Evolutionary conservation across 139 green algal genomes (phyloP), one percentile per base, ranked within the genome.

Genomic region (Tetradesmus obliquus): DNA sequence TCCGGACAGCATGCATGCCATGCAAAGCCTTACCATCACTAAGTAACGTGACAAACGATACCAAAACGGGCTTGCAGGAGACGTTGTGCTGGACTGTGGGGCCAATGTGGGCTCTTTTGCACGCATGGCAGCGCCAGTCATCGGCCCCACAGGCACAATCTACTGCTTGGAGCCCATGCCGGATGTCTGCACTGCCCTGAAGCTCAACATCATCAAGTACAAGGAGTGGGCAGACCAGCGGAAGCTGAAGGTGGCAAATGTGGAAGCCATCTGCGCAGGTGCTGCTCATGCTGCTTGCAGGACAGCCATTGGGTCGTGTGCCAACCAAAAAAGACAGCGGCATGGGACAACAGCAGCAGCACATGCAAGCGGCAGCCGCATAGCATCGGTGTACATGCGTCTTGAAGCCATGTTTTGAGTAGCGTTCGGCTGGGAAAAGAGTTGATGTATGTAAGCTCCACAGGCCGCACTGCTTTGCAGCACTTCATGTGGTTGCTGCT

Each of bases 61-160:
- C 32, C 10, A 72, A 15, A 72, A 22, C 12, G 15, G 66, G 66
- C 66, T 76, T 84, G 82, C 90, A 90, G 90, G 90, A 22, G 90
- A 92, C 71, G 71, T 86, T 9, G 84, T 92, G 55, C 84, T 92
- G 20, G 90, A 92, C 54, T 88, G 79, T 17, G 90, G 90, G 3
- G 90, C 90, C 8, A 92, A 92, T 72, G 90, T 92, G 15, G 90
- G 90, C 13, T 85, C 84, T 2, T 92, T 92, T 81, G 90, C 90
- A 7, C 85, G 90, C 53, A 90, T 90, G 90, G 90, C 90, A 58
- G 90, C 90, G 22, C 90, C 90, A 8, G 83, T 90, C 0, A 2
- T 92, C 0, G 90, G 90, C 2, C 71, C 66, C 20, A 69, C 13
- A 13, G 90, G 90, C 22, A 53, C n/a, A 9, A 32, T 92, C 5